Evolutionary conservation across 495 filamentous ascomycete species (phyloP), one percentile per base, ranked within the genome.

Genomic region (Rostrohypoxylon terebratum): DNA sequence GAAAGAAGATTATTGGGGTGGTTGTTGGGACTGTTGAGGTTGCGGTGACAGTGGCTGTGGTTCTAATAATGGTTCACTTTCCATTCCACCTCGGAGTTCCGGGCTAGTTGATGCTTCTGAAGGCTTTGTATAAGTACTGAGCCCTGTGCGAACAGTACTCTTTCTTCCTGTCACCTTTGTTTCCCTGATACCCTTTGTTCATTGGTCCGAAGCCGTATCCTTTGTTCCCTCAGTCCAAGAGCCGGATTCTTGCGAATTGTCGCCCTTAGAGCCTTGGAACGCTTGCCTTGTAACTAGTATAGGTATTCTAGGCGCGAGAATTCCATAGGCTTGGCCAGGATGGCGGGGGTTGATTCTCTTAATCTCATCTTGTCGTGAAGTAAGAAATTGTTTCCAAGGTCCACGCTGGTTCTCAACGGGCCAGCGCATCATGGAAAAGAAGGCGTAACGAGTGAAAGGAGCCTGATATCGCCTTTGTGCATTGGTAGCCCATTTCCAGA

Each of bases 401-500:
- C 48, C 34, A 23, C 14, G 42, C 10, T 75, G 71, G 44, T 65
- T 69, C 13, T 42, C 23, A 10, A 66, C 34, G 3, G 76, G 76
- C 76, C 76, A 78, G 40, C 76, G 76, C 58, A 34, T 64, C 76
- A 78, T 75, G 60, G 60, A 62, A 42, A 78, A 78, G 58, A 66
- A 78, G 11, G 53, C 9, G 5, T 18, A 23, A 11, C 76, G 66
- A 9, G 72, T 77, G 45, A 63, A 74, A 13, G 51, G 69, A 3
- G 74, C 74, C 58, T 78, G 76, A 47, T 69, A 78, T 36, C 64
- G 69, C 58, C 76, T 73, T 61, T 78, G 71, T 25, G 48, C 66
- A 36, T 63, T 38, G 34, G 74, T 77, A 59, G 74, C 76, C 76
- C 76, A 78, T 64, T 70, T 73, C 68, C 77, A 78, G 47, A 78